A percentile compares a stretch with the other conserved stretches of the same genome.
Conservation (phyloP, 2,329 filamentous ascomycete species). For the Venturia oleaginea region DNA sequence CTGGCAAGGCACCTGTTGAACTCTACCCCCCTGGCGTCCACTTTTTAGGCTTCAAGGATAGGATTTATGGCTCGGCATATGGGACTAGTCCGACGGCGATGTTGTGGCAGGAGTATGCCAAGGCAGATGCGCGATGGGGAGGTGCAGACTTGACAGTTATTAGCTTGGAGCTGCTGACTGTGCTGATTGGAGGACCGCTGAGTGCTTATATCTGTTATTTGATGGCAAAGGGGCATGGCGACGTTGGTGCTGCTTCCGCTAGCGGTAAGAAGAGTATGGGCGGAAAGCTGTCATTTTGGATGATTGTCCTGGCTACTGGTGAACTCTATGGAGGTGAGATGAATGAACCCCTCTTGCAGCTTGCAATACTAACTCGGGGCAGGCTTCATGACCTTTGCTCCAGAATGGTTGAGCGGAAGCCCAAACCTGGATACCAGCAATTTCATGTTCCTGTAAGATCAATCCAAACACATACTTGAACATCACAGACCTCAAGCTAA, state of each 20-base stretch:
- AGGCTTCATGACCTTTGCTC: slow-evolving; percentile 56
- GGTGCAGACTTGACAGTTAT: slow-evolving; percentile 50
- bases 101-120: slow-evolving; percentile 58
- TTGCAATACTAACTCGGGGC: slow-evolving; percentile 7
- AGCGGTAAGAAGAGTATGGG: slow-evolving; percentile 21
- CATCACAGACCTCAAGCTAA: neutral
- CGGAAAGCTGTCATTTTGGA: slow-evolving; percentile 40
- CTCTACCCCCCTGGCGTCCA: slow-evolving; percentile 40
- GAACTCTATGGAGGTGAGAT: slow-evolving; percentile 51
- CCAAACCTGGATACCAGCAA: slow-evolving; percentile 49
- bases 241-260: slow-evolving; percentile 16
- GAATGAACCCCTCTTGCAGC: neutral
- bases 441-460: slow-evolving; percentile 47
- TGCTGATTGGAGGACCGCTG: slow-evolving; percentile 49
- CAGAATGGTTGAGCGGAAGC: slow-evolving; percentile 53
- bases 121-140: slow-evolving; percentile 53
- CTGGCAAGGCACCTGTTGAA: slow-evolving; percentile 25
- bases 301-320: slow-evolving; percentile 49
- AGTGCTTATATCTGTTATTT: slow-evolving; percentile 49
- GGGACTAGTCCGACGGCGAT: slow-evolving; percentile 43
- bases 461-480: neutral
- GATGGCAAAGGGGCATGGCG: slow-evolving; percentile 29
- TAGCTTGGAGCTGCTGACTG: slow-evolving; percentile 52
- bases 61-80: slow-evolving; percentile 52
- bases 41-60: slow-evolving; percentile 45